Base-by-base conservation (phyloP, 2,329 filamentous ascomycete genomes). In the Samsoniella hepiali region DNA sequence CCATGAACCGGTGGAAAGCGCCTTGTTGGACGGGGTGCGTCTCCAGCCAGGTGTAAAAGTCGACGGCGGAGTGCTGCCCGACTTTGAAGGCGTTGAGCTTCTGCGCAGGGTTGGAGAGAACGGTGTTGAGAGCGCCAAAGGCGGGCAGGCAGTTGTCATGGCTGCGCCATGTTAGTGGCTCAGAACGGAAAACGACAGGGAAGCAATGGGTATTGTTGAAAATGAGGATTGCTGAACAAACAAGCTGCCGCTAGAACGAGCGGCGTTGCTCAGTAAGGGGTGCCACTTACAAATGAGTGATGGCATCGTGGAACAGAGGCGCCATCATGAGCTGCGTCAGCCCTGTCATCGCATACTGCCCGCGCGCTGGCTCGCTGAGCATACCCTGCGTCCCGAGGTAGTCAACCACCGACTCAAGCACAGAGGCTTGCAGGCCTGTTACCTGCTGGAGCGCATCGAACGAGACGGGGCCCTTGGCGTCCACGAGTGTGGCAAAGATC, bases 1-100 rank as follows among this genome's bases (percentile, higher is more conserved):
- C 67, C 69, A 72, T 71, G 63, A 70, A 72, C 15, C 63, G 62
- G 49, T 71, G 70, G 38, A 70, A 71, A 4, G 70, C 68, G 13
- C 59, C 63, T n/a, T 65, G 63, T 36, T 68, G 63, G 3, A 63
- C 65, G 3, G 67, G 67, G 34, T 68, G 63, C n/a, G 62, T 63
- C 22, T 66, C 62, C 3, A 68, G 36, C 67, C 66, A 69, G 1
- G 63, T 63, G 63, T 68, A 69, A 45, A 67, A 68, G 50, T 65
- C 65, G 9, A 42, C 40, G 5, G 66, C 42, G 3, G 65, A 51
- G 56, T 63, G 58, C 40, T 67, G 64, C 4, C 64, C 67, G 9
- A 61, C 56, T 42, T 68, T 47, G 55, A 68, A 69, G 6, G 68
- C 66, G 34, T 65, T 69, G n/a, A 63, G 64, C n/a, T 54, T 50